These are phyloP conservation scores for Ochetophila trinervis DNA, from an alignment of 306 rosid species.

Conservation along the genomic window DNA sequence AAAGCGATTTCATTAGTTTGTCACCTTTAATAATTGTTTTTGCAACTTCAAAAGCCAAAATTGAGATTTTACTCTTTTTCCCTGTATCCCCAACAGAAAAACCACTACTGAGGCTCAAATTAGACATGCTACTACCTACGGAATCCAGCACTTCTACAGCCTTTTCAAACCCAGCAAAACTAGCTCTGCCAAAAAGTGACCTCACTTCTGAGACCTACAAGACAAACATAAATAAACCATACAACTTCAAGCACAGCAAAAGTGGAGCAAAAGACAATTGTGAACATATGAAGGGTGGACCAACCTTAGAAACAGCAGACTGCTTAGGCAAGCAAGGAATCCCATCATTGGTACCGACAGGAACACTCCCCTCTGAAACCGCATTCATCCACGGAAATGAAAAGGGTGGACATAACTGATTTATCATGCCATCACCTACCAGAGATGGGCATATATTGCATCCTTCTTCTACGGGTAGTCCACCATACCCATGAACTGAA, in stretches of 20 bases:
- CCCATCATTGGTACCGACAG: constrained; percentile 58
- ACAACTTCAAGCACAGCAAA: not conserved
- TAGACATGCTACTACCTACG: constrained; percentile 77
- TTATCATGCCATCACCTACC: constrained; percentile 33
- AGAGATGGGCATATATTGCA: constrained; percentile 31
- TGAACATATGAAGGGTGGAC: constrained; percentile 1
- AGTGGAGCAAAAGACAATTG: not conserved
- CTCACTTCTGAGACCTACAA: constrained; percentile 70
- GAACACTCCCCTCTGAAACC: constrained; percentile 34
- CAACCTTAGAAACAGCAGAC: constrained; percentile 58
- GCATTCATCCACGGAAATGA: constrained; percentile 38
- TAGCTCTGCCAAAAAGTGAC: constrained; percentile 70
- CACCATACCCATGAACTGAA: constrained; percentile 30
- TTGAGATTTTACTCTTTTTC: constrained; percentile 67
- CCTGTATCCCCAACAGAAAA: constrained; percentile 59
- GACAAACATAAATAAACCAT: not conserved
- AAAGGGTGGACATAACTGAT: constrained; percentile 43
- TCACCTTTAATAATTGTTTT: constrained; percentile 80
- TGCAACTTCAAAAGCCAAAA: constrained; percentile 87
- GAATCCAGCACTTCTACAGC: constrained; percentile 89
- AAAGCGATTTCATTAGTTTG: constrained; percentile 77
- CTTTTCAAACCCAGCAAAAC: constrained; percentile 77
- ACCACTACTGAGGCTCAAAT: constrained; percentile 56
- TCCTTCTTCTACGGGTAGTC: constrained; percentile 27
- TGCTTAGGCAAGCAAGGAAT: constrained; percentile 62